Conservation (phyloP, 2,329 filamentous ascomycete species). For the Cladorrhinum sp. region DNA sequence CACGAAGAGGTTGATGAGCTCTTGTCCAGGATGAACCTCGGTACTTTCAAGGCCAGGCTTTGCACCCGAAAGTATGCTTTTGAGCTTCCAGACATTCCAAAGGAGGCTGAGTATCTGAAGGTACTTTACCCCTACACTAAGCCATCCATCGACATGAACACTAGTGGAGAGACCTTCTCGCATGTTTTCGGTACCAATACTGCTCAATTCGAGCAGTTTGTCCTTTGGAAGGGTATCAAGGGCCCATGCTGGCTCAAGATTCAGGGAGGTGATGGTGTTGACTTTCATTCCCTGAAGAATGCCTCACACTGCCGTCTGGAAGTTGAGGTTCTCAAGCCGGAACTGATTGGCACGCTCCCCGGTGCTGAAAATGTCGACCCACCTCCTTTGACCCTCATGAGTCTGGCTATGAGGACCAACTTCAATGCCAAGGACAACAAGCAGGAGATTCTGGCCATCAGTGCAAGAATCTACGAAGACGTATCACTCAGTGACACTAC, state of each 20-base stretch:
- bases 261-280: slow-evolving; percentile 75
- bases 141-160: slow-evolving; percentile 65
- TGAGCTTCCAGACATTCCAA: slow-evolving; percentile 81
- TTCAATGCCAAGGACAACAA: slow-evolving; percentile 93
- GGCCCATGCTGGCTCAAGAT: slow-evolving; percentile 97
- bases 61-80: slow-evolving; percentile 93
- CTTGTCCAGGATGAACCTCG: slow-evolving; percentile 83
- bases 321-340: slow-evolving; percentile 74
- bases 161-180: slow-evolving; percentile 84
- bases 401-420: slow-evolving; percentile 79
- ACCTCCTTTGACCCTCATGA: slow-evolving; percentile 94
- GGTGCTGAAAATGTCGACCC: slow-evolving; percentile 79
- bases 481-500: slow-evolving; percentile 84
- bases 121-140: slow-evolving; percentile 94
- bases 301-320: slow-evolving; percentile 97
- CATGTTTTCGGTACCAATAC: slow-evolving; percentile 93
- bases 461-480: slow-evolving; percentile 89
- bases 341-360: slow-evolving; percentile 66
- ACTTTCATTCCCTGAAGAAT: slow-evolving; percentile 83
- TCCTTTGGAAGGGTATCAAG: slow-evolving; percentile 99
- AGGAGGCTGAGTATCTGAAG: slow-evolving; percentile 88
- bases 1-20: slow-evolving; percentile 84
- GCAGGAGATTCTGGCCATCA: slow-evolving; percentile 90
- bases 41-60: slow-evolving; percentile 89
- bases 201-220: slow-evolving; percentile 93